A percentile compares a stretch with the other conserved stretches of the same genome.
Evolutionary conservation across 2,329 filamentous ascomycete genomes (phyloP).

Genomic region (Xenosphaeropsis pyriputrescens): DNA sequence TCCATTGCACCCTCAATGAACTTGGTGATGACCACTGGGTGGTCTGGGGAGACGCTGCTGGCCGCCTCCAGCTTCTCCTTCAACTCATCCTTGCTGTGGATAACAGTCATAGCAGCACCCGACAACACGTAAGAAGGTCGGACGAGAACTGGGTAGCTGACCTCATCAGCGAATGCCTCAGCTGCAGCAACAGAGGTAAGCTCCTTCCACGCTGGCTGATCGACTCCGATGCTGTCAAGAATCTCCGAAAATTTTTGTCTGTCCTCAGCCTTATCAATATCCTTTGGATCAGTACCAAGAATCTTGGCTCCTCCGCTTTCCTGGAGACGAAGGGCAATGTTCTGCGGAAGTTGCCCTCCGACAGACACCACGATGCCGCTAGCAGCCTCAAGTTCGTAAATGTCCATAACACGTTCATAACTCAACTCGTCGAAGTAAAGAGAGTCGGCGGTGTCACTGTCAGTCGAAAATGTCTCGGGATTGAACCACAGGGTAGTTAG

Average conservation of each 20-base stretch:
- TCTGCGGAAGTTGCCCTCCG: slow-evolving; percentile 91
- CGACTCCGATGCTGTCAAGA: slow-evolving; percentile 88
- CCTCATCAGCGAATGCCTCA: slow-evolving; percentile 70
- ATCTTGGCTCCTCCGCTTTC: slow-evolving; percentile 82
- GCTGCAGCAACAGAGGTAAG: slow-evolving; percentile 79
- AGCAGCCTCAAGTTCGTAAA: slow-evolving; percentile 82
- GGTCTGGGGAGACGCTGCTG: slow-evolving; percentile 80
- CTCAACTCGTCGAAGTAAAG: slow-evolving; percentile 95
- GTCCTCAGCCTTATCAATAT: slow-evolving; percentile 97
- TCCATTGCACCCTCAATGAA: slow-evolving; percentile 96
- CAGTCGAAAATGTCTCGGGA: slow-evolving; percentile 65
- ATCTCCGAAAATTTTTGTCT: slow-evolving; percentile 98
- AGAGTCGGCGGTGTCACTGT: slow-evolving; percentile 79
- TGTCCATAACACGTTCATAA: slow-evolving; percentile 98
- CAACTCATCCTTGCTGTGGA: slow-evolving; percentile 73
- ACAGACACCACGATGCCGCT: slow-evolving; percentile 88
- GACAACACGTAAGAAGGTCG: slow-evolving; percentile 93
- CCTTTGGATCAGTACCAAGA: slow-evolving; percentile 79
- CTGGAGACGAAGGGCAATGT: slow-evolving; percentile 89
- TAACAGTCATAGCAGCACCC: slow-evolving; percentile 96
- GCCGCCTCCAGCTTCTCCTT: slow-evolving; percentile 92
- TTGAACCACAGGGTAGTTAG: slow-evolving; percentile 13
- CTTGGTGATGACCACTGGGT: slow-evolving; percentile 96
- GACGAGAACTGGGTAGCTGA: slow-evolving; percentile 89
- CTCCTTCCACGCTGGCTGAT: slow-evolving; percentile 97